Conservation (phyloP, 345 rosid genomes). For the Turritis glabra region DNA sequence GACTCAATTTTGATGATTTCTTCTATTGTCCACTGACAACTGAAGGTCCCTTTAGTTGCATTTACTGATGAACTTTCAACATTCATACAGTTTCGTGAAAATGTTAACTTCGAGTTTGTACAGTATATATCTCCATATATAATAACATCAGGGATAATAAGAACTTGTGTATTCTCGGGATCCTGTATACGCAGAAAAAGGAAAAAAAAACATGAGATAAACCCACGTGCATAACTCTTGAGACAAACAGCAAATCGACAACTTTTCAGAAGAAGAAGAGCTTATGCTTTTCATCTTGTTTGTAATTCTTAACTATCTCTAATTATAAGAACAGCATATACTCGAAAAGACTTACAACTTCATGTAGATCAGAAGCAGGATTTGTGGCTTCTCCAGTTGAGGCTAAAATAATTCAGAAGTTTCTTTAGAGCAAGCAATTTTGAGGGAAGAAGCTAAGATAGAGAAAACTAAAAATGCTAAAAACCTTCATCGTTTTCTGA, state of each 20-base stretch:
- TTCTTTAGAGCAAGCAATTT: slow-evolving; percentile 9
- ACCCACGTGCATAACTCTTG: background rate
- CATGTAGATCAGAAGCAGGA: slow-evolving; percentile 2
- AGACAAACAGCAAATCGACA: slow-evolving; percentile 12
- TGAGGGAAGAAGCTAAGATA: slow-evolving; percentile 12
- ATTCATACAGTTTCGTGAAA: slow-evolving; percentile 48
- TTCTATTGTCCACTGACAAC: slow-evolving; percentile 49
- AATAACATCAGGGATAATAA: slow-evolving; percentile 53
- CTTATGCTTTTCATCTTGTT: background rate
- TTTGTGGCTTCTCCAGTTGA: slow-evolving; percentile 33
- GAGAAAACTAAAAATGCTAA: background rate
- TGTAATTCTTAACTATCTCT: background rate
- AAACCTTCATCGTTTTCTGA: slow-evolving; percentile 26
- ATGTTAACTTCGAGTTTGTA: slow-evolving; percentile 50
- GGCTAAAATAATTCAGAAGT: slow-evolving; percentile 1
- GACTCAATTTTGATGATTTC: slow-evolving; percentile 57
- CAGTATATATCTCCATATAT: slow-evolving; percentile 45
- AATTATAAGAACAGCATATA: background rate
- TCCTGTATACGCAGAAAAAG: slow-evolving; percentile 47
- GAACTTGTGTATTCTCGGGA: slow-evolving; percentile 40
- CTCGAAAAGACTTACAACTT: slow-evolving; percentile 32
- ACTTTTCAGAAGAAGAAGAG: background rate
- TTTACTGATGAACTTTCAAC: slow-evolving; percentile 54
- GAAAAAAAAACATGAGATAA: slow-evolving; percentile 20
- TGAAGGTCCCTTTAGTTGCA: slow-evolving; percentile 41